phyloP scores from a whole-genome alignment of 176 grass and related monocot genomes.

The Carex myosuroides region DNA sequence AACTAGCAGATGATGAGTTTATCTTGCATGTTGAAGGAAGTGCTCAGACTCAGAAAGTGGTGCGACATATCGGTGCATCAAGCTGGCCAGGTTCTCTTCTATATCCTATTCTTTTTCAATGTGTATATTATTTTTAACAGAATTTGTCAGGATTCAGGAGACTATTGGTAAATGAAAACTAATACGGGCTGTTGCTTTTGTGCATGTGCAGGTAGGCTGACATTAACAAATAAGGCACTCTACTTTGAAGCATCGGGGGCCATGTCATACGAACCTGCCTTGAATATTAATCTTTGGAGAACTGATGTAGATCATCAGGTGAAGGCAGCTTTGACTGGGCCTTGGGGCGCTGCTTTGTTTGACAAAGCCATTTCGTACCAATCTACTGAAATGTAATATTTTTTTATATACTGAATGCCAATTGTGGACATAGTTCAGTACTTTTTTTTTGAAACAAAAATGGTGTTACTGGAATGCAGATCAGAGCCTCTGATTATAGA shows the following conservation, averaged over 20 bases:
- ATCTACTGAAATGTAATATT: conserved; percentile 51
- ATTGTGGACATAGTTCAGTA: not conserved
- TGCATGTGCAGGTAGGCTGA: conserved; percentile 51
- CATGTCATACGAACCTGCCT: conserved; percentile 59
- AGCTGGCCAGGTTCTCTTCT: conserved; percentile 66
- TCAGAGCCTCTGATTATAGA: conserved; percentile 80
- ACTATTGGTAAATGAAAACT: not conserved
- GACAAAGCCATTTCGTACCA: conserved; percentile 77
- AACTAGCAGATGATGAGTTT: conserved; percentile 72
- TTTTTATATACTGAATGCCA: not conserved
- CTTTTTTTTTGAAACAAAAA: not conserved
- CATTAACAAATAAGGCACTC: conserved; percentile 72
- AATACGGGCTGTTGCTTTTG: not conserved
- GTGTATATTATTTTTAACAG: not conserved
- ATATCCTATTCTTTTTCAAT: not conserved
- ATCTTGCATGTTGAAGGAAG: conserved; percentile 75
- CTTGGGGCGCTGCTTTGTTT: conserved; percentile 82
- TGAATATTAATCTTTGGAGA: conserved; percentile 63
- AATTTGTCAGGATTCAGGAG: not conserved
- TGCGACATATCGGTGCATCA: conserved; percentile 54
- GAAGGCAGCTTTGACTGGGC: conserved; percentile 69
- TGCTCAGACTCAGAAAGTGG: conserved; percentile 63
- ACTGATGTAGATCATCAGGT: conserved; percentile 50
- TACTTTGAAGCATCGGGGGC: conserved; percentile 75
- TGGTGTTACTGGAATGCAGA: conserved; percentile 34